phyloP scores from a whole-genome alignment of 129 eudicot species.

The Smallanthus sonchifolius region DNA sequence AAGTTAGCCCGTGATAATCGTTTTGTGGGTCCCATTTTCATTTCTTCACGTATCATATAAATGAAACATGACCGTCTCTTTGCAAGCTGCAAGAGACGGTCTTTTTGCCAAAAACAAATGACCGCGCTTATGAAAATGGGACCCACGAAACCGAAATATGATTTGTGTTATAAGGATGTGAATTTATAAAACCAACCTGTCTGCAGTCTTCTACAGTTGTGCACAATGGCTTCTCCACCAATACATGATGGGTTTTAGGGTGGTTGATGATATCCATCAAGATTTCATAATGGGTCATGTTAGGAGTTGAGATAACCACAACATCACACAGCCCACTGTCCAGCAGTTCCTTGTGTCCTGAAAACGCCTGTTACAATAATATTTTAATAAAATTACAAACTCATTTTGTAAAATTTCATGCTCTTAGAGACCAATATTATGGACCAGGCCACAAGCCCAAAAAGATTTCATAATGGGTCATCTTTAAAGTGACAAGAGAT shows the following conservation, averaged over 20 bases:
- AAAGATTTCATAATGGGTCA: background rate
- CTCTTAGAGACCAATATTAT: background rate
- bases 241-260: slow-evolving; percentile 81
- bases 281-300: slow-evolving; percentile 91
- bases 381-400: background rate
- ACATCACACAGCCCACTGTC: slow-evolving; percentile 92
- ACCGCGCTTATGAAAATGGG: background rate
- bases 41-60: background rate
- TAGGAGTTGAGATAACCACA: slow-evolving; percentile 80
- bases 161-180: background rate
- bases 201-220: slow-evolving; percentile 79
- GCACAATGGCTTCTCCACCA: slow-evolving; percentile 95
- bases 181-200: slow-evolving; percentile 42
- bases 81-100: background rate
- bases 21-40: background rate
- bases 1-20: background rate
- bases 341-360: slow-evolving; percentile 71
- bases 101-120: background rate
- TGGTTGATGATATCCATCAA: slow-evolving; percentile 84
- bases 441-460: background rate
- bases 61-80: background rate
- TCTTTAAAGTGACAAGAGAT: too few species aligned
- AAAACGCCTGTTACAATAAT: slow-evolving; percentile 57
- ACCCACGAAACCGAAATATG: background rate
- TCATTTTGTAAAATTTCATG: background rate